A percentile compares a stretch with the other conserved stretches of the same genome.
phyloP scores from a whole-genome alignment of 257 asterid genomes.

The Scutellaria galericulata region DNA sequence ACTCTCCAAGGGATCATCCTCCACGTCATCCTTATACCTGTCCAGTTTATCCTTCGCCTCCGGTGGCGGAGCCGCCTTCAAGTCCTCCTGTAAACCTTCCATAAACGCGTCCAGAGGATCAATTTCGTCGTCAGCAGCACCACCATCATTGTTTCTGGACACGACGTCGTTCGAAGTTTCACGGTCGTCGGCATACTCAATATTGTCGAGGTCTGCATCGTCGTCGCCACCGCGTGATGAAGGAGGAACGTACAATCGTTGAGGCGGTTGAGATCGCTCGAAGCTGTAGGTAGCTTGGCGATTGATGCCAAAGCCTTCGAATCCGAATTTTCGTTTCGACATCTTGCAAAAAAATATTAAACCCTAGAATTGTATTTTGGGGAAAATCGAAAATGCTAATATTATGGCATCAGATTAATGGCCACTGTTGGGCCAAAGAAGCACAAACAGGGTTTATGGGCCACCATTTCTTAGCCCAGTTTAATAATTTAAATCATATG shows the following conservation, averaged over 20 bases:
- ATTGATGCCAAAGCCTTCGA: slow-evolving; percentile 90
- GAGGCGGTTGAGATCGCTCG: slow-evolving; percentile 78
- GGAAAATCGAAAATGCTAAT: slow-evolving; percentile 10
- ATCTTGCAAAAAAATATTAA: slow-evolving; percentile 40
- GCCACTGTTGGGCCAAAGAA: background rate
- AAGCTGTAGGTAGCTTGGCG: slow-evolving; percentile 84
- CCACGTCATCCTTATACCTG: slow-evolving; percentile 78
- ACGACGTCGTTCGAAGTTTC: slow-evolving; percentile 37
- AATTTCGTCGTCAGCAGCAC: slow-evolving; percentile 62
- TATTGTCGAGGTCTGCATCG: slow-evolving; percentile 81
- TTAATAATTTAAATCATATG: no score
- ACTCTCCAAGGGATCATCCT: slow-evolving; percentile 90
- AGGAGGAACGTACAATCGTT: slow-evolving; percentile 79
- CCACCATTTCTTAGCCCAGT: no score
- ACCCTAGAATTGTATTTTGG: slow-evolving; percentile 49
- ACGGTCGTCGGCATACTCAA: slow-evolving; percentile 66
- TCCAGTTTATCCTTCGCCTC: slow-evolving; percentile 81
- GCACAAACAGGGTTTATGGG: no score
- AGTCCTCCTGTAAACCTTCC: slow-evolving; percentile 93
- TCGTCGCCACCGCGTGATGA: slow-evolving; percentile 77
- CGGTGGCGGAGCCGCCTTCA: slow-evolving; percentile 85
- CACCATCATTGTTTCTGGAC: slow-evolving; percentile 16
- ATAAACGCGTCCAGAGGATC: slow-evolving; percentile 98
- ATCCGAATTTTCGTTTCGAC: slow-evolving; percentile 96
- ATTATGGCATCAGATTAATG: background rate